Evolutionary conservation across 306 rosid genomes (phyloP).

Genomic region (Canavalia ensiformis): DNA sequence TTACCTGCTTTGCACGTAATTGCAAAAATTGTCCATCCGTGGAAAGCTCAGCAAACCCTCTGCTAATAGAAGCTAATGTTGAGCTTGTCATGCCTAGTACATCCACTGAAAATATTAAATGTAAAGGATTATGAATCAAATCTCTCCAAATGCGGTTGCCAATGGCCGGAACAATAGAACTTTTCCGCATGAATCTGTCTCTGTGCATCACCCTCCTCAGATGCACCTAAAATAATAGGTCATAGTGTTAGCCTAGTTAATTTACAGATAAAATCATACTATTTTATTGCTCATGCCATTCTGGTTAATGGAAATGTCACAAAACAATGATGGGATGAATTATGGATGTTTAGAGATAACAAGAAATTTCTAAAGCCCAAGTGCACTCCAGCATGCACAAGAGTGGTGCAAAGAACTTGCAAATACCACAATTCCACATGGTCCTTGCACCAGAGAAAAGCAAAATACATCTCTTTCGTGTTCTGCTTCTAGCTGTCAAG

Average conservation of each 20-base stretch:
- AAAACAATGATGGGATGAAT: conserved; percentile 25
- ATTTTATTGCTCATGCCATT: conserved; percentile 28
- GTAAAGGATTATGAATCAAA: conserved; percentile 94
- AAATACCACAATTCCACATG: not conserved
- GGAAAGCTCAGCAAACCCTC: conserved; percentile 97
- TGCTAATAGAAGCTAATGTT: conserved; percentile 92
- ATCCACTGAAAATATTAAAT: conserved; percentile 90
- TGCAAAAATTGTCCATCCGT: conserved; percentile 95
- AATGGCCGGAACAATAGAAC: conserved; percentile 85
- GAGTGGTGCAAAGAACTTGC: not conserved
- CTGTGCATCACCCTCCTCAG: conserved; percentile 95
- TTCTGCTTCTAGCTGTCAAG: not conserved
- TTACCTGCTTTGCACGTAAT: conserved; percentile 95
- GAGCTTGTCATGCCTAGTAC: conserved; percentile 99
- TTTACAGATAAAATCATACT: conserved; percentile 1
- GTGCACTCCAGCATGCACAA: conserved; percentile 26
- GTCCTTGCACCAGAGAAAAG: not conserved
- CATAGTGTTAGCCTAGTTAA: conserved; percentile 41
- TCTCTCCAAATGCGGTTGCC: conserved; percentile 97
- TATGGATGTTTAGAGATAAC: conserved; percentile 13
- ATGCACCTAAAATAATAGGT: conserved; percentile 75
- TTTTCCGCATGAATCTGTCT: conserved; percentile 95
- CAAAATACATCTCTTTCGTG: not conserved
- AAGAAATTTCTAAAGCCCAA: not conserved
- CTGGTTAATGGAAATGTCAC: conserved; percentile 23